Base-by-base conservation (phyloP, 306 rosid species). In the Medicago ruthenica region DNA sequence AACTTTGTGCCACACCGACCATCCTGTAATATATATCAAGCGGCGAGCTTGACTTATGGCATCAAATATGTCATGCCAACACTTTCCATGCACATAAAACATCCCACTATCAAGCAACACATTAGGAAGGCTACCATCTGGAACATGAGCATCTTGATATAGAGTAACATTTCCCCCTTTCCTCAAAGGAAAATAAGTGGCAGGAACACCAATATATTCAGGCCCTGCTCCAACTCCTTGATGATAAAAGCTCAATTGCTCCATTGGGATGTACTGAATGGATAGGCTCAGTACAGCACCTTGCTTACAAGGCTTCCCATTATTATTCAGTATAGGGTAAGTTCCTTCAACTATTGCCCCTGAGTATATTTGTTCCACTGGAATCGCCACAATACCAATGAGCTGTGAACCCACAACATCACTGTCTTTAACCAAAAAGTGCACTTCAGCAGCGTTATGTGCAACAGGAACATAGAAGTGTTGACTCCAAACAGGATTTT, bases 1-100 rank as follows among this genome's bases (percentile, higher is more conserved):
- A 54, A 92, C 97, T 71, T 90, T 88, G 81, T 92, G 97, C 96
- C 96, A 94, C 70, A 94, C 93, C 40, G 98, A 90, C 97, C 98
- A 94, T 61, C 98, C 98, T 60, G 96, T 88, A 41, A 94, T 92
- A 82, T 94, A 94, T 81, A 91, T 75, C 82, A 94, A 85, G 70
- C 90, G 88, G 8, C 73, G 88, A 59, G 98, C 97, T 68, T 90
- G 95, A 22, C 89, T 75, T 67, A 94, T 84, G 20, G 96, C 93
- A 67, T 86, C 83, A 75, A 85, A 94, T 20, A 94, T 94, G 79
- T 94, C 97, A 48, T 5, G 73, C 98, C 97, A 94, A 84, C 97
- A 91, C 85, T 84, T 87, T 40, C 98, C 97, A 80, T 92, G 78
- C 54, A 83, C 95, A 72, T 86, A 90, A 79, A 85, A 71, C 86